Percentiles rank a stretch among this genome's conserved stretches.
Evolutionary conservation across 257 asterid genomes (phyloP).

Genomic region (Capsicum rhomboideum): DNA sequence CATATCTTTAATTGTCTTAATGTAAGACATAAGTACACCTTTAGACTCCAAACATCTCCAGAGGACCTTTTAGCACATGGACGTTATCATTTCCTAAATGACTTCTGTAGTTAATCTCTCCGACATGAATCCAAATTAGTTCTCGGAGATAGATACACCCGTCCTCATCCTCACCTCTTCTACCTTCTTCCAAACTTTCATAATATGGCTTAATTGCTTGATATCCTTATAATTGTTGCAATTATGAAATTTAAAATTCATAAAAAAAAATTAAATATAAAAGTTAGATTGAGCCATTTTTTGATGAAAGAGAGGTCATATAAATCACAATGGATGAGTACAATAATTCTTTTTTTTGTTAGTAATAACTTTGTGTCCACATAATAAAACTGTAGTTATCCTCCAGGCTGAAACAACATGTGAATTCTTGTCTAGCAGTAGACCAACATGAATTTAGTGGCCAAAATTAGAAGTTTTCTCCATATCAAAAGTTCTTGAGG

Average conservation of each 20-base stretch:
- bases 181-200: background rate
- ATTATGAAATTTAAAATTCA: background rate
- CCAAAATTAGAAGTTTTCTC: slow-evolving; percentile 10
- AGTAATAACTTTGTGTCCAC: background rate
- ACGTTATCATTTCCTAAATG: no score
- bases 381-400: slow-evolving; percentile 3
- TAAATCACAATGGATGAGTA: background rate
- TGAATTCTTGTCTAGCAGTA: slow-evolving; percentile 31
- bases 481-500: background rate
- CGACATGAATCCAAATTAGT: accelerated
- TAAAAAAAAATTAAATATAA: background rate
- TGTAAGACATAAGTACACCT: background rate
- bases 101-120: background rate
- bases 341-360: background rate
- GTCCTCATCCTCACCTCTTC: background rate
- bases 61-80: no score
- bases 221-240: background rate
- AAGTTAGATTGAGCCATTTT: background rate
- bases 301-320: background rate
- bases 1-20: background rate
- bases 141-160: background rate
- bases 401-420: slow-evolving; percentile 1
- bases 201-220: background rate
- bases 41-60: background rate
- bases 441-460: slow-evolving; percentile 18